Conservation (phyloP, 306 rosid genomes). For the peach (Prunus persica) region Prunus_persica_NCBIv2 NC_034009.1:29335001-29335500, state of each 20-base stretch:
- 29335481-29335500: not conserved
- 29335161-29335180: conserved; percentile 11
- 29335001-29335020: not conserved
- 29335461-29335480: conserved; percentile 6
- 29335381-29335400: not conserved
- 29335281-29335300: conserved; percentile 11
- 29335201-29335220: not conserved
- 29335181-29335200: conserved; percentile 4
- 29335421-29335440: not conserved
- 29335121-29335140: not conserved
- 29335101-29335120: not conserved
- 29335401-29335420: not conserved
- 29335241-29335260: not conserved
- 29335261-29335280: conserved; percentile 9
- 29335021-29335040: not conserved
- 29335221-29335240: not conserved
- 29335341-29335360: not conserved
- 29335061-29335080: not conserved
- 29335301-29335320: conserved; percentile 18
- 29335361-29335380: not conserved
- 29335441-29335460: conserved; percentile 2
- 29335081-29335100: conserved; percentile 20
- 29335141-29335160: not conserved
- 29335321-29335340: conserved; percentile 6
- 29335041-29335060: not conserved